Evolutionary conservation across 305 asterid species (phyloP).

Genomic region (Striga hermonthica): DNA sequence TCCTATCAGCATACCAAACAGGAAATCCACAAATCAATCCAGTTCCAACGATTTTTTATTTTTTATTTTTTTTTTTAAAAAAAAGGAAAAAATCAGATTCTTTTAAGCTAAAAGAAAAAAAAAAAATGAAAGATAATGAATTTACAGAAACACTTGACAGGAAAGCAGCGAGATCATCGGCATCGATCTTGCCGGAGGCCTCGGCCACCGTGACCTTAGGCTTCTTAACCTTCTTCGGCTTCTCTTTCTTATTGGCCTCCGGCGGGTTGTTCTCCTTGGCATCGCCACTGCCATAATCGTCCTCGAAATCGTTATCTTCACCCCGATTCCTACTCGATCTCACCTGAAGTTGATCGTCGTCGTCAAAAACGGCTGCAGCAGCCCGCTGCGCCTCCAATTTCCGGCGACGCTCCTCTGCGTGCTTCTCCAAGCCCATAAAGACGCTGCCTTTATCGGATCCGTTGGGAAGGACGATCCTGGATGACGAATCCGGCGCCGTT

Average conservation of each 20-base stretch:
- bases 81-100: slow-evolving; percentile 1
- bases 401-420: slow-evolving; percentile 46
- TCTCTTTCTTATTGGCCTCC: slow-evolving; percentile 48
- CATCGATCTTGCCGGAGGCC: slow-evolving; percentile 63
- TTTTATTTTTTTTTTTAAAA: too few relatives aligned
- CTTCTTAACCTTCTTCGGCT: slow-evolving; percentile 51
- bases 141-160: slow-evolving; percentile 49
- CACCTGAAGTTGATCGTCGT: slow-evolving; percentile 28
- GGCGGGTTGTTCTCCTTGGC: slow-evolving; percentile 36
- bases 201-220: slow-evolving; percentile 57
- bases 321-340: slow-evolving; percentile 34
- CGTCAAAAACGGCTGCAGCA: slow-evolving; percentile 30
- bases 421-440: slow-evolving; percentile 46
- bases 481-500: slow-evolving; percentile 27
- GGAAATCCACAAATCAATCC: slow-evolving; percentile 9
- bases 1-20: slow-evolving; percentile 33
- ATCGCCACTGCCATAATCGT: slow-evolving; percentile 32
- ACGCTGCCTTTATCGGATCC: slow-evolving; percentile 42
- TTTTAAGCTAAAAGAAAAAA: neutral
- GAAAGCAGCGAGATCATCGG: slow-evolving; percentile 46
- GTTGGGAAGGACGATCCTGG: slow-evolving; percentile 28
- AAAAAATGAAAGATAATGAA: neutral
- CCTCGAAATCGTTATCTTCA: slow-evolving; percentile 34
- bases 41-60: neutral
- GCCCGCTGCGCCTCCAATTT: slow-evolving; percentile 41